Conservation (phyloP, 805 yeast species). For the Candida patagonica region DNA sequence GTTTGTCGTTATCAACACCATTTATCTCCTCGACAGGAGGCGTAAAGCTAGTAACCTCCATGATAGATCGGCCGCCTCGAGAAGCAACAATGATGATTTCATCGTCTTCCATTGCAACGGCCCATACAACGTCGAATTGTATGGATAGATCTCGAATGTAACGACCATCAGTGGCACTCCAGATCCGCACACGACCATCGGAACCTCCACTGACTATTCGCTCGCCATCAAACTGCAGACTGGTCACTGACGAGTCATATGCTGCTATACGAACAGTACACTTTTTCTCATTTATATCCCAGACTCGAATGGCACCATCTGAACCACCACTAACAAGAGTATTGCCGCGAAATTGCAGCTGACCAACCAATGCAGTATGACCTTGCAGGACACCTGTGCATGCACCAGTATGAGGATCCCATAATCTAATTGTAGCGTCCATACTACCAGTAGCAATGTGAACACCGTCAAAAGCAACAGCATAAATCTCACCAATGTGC, state of each 20-base stretch:
- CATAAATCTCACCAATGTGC: constrained; percentile 80
- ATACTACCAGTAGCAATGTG: constrained; percentile 91
- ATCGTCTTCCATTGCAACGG: constrained; percentile 32
- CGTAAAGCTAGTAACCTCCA: constrained; percentile 31
- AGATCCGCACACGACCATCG: constrained; percentile 34
- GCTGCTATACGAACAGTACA: constrained; percentile 59
- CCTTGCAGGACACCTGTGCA: constrained; percentile 67
- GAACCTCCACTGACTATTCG: constrained; percentile 35
- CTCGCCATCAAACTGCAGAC: constrained; percentile 32
- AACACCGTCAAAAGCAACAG: constrained; percentile 88
- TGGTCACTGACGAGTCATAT: constrained; percentile 35
- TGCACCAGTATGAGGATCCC: constrained; percentile 87
- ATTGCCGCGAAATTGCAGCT: constrained; percentile 62
- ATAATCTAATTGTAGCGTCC: constrained; percentile 88
- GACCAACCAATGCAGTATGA: constrained; percentile 91
- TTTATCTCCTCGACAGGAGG: constrained; percentile 18
- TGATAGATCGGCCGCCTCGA: constrained; percentile 20
- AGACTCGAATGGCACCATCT: constrained; percentile 71
- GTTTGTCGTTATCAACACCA: too few species aligned
- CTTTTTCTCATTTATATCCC: constrained; percentile 71
- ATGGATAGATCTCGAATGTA: constrained; percentile 29
- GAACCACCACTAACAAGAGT: constrained; percentile 78
- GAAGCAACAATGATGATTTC: constrained; percentile 31
- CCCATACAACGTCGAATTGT: constrained; percentile 33
- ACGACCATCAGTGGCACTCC: constrained; percentile 32